Base-by-base conservation (phyloP, 257 asterid species). In the Parsonsia alboflavescens region DNA sequence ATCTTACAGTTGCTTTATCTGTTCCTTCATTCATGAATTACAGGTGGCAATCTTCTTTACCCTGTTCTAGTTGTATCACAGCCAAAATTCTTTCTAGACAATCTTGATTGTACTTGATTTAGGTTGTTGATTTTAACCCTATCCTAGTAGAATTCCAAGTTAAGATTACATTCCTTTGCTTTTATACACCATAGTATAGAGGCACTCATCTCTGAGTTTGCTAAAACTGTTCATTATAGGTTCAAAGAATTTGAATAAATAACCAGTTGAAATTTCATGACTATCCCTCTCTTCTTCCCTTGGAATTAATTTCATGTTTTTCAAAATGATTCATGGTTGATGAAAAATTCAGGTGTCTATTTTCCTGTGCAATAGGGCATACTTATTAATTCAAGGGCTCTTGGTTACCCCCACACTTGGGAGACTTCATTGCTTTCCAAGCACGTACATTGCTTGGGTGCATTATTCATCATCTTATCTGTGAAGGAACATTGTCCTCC, bases 391-490 rank as follows among this genome's bases (percentile, higher is more conserved):
- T 64, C 69, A 3, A 36, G 39, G 79, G 81, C 74, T 80, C 19
- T 50, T 46, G 82, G 54, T 58, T 74, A 56, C 63, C 64, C 76
- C 15, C 33, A 57, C 54, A 45, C 39, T 13, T 39, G 46, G 74
- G 67, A 79, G 79, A 80, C 22, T 63, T 44, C 44, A 82, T 77
- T 79, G 73, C 86, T 82, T 80, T 81, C 81, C 78, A 84, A 82
- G 84, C 82, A 71, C 79, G 80, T 82, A 71, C 82, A 80, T 80
- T 84, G 80, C 85, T 78, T 82, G 88, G 73, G 80, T 76, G 77
- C 80, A 83, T 78, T 75, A 84, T 76, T 81, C 79, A 79, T 86
- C 88, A 72, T 92, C 79, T 86, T 84, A 81, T 88, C 69, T 88
- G 10, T 69, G 59, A 46, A 69, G 73, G 73, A 69, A 69, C 30